These are phyloP conservation scores for Termitomyces sp. DNA, from an alignment of 768 basidiomycete genomes.

Conservation along the genomic window DNA sequence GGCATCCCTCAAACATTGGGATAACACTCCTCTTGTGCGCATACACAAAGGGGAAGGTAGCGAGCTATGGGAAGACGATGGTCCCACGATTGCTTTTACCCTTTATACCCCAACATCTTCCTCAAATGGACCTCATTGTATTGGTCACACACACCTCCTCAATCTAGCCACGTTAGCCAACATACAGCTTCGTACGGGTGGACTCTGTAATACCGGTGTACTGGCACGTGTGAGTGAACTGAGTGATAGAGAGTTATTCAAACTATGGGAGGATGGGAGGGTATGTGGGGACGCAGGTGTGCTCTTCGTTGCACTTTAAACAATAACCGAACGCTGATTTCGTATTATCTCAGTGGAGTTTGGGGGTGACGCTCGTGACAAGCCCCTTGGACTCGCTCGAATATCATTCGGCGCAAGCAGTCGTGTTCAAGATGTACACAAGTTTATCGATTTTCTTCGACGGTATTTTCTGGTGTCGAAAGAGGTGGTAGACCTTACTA, in stretches of 20 bases:
- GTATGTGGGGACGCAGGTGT: conserved; percentile 13
- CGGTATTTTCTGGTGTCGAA: conserved; percentile 8
- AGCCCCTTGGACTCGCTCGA: conserved; percentile 8
- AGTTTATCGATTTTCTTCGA: conserved; percentile 6
- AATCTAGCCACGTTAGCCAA: conserved; percentile 10
- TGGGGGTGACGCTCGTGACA: conserved; percentile 6
- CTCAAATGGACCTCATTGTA: not conserved
- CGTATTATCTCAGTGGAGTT: conserved; percentile 6
- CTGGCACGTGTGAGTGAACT: conserved; percentile 9
- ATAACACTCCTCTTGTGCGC: conserved; percentile 4
- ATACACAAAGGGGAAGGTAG: conserved; percentile 13
- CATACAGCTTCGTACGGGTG: conserved; percentile 12
- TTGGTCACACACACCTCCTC: conserved; percentile 9
- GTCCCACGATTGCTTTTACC: conserved; percentile 11
- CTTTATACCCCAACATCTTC: conserved; percentile 6
- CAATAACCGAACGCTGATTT: not conserved
- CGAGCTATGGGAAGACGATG: conserved; percentile 9
- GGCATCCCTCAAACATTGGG: conserved; percentile 5
- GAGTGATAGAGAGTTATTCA: conserved; percentile 4
- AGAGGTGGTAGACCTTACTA: not conserved
- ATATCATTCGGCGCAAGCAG: conserved; percentile 14
- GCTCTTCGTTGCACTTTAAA: too few relatives aligned
- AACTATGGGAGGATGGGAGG: conserved; percentile 10
- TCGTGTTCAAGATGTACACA: conserved; percentile 6
- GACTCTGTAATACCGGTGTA: conserved; percentile 11